These are phyloP conservation scores for Erodium moschatum DNA, from an alignment of 441 rosid genomes.

Conservation along the genomic window DNA sequence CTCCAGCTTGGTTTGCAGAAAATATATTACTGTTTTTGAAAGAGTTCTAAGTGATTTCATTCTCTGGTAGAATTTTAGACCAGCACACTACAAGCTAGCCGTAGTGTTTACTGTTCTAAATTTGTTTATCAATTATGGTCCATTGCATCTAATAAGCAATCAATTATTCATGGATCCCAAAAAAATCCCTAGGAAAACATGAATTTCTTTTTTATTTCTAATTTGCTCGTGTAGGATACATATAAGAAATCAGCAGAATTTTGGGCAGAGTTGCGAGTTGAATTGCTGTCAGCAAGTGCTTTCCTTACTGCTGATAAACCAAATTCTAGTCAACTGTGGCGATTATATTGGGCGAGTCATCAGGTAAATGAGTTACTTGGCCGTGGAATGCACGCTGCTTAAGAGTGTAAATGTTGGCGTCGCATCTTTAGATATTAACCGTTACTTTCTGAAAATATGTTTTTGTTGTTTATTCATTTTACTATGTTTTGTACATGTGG, in stretches of 20 bases:
- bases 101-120: not conserved
- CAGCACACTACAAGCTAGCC: not conserved
- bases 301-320: slow-evolving; percentile 73
- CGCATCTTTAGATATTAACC: not conserved
- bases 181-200: not conserved
- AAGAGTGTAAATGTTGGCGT: slow-evolving; percentile 1
- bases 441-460: slow-evolving; percentile 8
- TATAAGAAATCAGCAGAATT: slow-evolving; percentile 93
- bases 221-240: slow-evolving; percentile 46
- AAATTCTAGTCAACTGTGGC: slow-evolving; percentile 82
- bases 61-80: not conserved
- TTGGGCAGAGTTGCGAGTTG: slow-evolving; percentile 98
- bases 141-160: not conserved
- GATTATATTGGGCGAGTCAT: slow-evolving; percentile 98
- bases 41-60: not conserved
- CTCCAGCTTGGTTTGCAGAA: not conserved
- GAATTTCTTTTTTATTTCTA: not conserved
- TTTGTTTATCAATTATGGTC: not conserved
- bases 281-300: slow-evolving; percentile 87
- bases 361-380: slow-evolving; percentile 52
- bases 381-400: slow-evolving; percentile 15
- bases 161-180: not conserved
- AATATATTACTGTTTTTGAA: not conserved
- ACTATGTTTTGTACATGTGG: slow-evolving; percentile 21
- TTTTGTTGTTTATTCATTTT: slow-evolving; percentile 12